A percentile compares a stretch with the other conserved stretches of the same genome.
Conservation (phyloP, 140 eudicot species). For the Senecio squalidus region DNA sequence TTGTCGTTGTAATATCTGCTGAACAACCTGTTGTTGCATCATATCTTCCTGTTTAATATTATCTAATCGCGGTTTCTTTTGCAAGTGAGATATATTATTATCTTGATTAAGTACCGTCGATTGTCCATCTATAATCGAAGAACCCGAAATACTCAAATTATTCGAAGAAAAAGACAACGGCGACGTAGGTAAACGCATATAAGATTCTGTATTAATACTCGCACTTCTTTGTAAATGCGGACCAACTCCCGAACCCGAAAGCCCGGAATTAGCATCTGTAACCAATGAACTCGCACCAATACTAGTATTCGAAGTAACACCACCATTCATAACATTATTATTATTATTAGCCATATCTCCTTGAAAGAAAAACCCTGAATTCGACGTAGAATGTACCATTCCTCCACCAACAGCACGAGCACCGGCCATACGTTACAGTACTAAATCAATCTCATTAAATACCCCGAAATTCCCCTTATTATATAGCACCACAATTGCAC, state of each 20-base stretch:
- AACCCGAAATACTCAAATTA: conserved; percentile 82
- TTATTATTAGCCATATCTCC: conserved; percentile 79
- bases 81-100: conserved; percentile 53
- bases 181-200: conserved; percentile 82
- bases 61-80: conserved; percentile 95
- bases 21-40: conserved; percentile 76
- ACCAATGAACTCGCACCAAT: conserved; percentile 92
- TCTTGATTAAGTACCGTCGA: conserved; percentile 61
- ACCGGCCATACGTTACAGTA: conserved; percentile 62
- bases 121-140: conserved; percentile 69
- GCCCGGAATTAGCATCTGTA: conserved; percentile 92
- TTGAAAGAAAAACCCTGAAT: conserved; percentile 81
- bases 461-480: conserved; percentile 37
- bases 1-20: conserved; percentile 76
- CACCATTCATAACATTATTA: conserved; percentile 50
- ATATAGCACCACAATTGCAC: background rate
- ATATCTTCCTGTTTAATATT: conserved; percentile 87
- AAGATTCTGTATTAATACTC: conserved; percentile 82
- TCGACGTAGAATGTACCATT: conserved; percentile 66
- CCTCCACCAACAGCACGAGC: conserved; percentile 72
- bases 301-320: conserved; percentile 50
- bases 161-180: conserved; percentile 92
- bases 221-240: conserved; percentile 87
- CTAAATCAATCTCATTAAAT: conserved; percentile 51
- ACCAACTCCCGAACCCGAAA: conserved; percentile 82